phyloP scores from a whole-genome alignment of 495 filamentous ascomycete species.

The Aspergillus wentii region DNA sequence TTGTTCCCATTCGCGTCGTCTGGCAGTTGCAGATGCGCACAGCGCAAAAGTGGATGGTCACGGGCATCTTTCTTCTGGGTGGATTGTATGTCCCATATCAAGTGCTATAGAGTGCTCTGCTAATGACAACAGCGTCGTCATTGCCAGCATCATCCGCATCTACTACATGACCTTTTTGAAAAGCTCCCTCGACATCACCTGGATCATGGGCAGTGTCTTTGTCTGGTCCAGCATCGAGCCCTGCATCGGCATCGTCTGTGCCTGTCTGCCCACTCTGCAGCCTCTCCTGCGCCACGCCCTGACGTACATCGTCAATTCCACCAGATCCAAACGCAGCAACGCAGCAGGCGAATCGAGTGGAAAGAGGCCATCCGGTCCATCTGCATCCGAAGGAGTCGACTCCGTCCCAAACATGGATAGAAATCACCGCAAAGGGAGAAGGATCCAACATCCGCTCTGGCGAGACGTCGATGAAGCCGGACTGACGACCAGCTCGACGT shows the following conservation, averaged over 20 bases:
- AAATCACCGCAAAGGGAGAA: too few species aligned
- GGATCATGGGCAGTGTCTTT: constrained; percentile 13
- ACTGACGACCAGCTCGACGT: too few species aligned
- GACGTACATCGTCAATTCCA: too few species aligned
- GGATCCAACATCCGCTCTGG: too few species aligned
- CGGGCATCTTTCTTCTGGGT: constrained; percentile 28
- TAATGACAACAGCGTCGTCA: constrained; percentile 21
- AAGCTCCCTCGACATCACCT: constrained; percentile 12
- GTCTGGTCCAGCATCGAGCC: constrained; percentile 19
- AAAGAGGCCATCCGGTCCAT: too few species aligned
- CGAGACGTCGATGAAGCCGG: too few species aligned
- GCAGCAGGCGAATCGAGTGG: too few species aligned
- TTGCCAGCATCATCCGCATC: constrained; percentile 19
- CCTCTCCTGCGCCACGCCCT: constrained; percentile 9
- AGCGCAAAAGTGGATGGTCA: constrained; percentile 22
- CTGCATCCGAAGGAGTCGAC: too few species aligned
- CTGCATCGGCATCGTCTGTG: constrained; percentile 17
- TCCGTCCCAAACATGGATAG: too few species aligned
- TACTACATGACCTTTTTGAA: constrained; percentile 10
- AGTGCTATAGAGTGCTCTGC: constrained; percentile 1
- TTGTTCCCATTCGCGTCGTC: constrained; percentile 36
- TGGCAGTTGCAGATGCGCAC: constrained; percentile 25
- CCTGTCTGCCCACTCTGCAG: constrained; percentile 16
- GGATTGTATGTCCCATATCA: constrained; percentile 22
- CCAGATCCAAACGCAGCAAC: too few species aligned